Evolutionary conservation across 495 filamentous ascomycete genomes (phyloP).

Genomic region (Hypoxylon fuscum): DNA sequence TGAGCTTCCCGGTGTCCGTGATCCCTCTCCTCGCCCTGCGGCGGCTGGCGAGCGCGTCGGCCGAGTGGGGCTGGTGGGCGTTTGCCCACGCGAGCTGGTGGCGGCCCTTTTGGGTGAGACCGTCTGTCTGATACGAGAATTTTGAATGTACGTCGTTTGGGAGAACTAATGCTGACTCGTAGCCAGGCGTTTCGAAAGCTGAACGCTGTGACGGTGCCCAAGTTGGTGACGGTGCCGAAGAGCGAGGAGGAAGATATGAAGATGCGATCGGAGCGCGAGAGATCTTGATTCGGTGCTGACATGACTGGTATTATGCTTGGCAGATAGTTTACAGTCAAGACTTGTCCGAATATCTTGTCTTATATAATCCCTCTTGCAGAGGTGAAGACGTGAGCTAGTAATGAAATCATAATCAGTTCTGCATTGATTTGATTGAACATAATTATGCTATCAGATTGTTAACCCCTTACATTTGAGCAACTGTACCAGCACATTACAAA

Average conservation of each 20-base stretch:
- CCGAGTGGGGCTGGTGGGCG: slow-evolving; percentile 22
- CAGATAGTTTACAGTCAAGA: too few relatives aligned
- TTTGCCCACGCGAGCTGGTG: slow-evolving; percentile 51
- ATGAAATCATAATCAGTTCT: too few relatives aligned
- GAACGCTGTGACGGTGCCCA: slow-evolving; percentile 64
- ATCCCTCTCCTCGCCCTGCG: neutral
- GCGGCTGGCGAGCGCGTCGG: neutral
- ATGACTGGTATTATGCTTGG: too few relatives aligned
- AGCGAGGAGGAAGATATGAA: slow-evolving; percentile 61
- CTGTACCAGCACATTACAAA: too few relatives aligned
- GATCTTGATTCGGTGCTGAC: slow-evolving; percentile 8
- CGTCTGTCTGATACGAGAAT: too few relatives aligned
- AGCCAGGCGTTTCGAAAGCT: slow-evolving; percentile 64
- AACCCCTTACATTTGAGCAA: too few relatives aligned
- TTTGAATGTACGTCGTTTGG: too few relatives aligned
- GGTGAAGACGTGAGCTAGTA: too few relatives aligned
- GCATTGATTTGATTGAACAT: too few relatives aligned
- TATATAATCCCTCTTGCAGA: too few relatives aligned
- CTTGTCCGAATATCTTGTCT: too few relatives aligned
- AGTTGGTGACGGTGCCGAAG: slow-evolving; percentile 66
- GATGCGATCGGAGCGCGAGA: slow-evolving; percentile 34
- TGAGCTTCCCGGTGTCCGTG: slow-evolving; percentile 44
- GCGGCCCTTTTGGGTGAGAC: slow-evolving; percentile 46
- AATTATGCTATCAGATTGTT: too few relatives aligned
- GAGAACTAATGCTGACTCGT: slow-evolving; percentile 39